These are phyloP conservation scores for Lyophyllum shimeji DNA, from an alignment of 768 basidiomycete genomes.

Conservation along the genomic window DNA sequence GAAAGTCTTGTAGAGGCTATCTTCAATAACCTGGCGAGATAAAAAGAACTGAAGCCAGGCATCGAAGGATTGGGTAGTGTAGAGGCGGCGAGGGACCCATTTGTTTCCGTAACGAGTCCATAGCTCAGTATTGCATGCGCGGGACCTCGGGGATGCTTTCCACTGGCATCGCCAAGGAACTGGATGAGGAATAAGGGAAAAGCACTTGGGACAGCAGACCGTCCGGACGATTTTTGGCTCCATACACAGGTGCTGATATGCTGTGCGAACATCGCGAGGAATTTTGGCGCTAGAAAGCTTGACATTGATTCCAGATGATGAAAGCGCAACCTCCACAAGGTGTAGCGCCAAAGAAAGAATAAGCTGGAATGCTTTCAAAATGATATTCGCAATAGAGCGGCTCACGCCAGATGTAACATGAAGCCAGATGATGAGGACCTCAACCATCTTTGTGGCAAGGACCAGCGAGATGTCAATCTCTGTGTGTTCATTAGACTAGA, in stretches of 20 bases:
- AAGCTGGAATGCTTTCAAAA: conserved; percentile 17
- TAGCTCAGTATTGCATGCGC: background rate
- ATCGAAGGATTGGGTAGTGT: conserved; percentile 18
- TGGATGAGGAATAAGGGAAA: conserved; percentile 11
- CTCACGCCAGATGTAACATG: conserved; percentile 20
- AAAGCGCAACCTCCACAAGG: conserved; percentile 11
- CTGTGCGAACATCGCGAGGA: conserved; percentile 24
- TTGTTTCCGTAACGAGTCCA: background rate
- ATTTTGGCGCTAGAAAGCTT: conserved; percentile 8
- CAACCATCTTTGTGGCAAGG: conserved; percentile 2
- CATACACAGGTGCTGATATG: conserved; percentile 11
- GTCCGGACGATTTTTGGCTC: conserved; percentile 23
- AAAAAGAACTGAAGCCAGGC: conserved; percentile 29
- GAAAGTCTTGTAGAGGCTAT: conserved; percentile 16
- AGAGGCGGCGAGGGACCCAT: conserved; percentile 11
- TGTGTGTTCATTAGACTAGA: background rate
- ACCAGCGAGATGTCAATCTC: background rate
- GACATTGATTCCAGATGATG: conserved; percentile 8
- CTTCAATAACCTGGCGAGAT: conserved; percentile 19
- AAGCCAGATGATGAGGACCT: conserved; percentile 20
- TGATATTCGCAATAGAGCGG: background rate
- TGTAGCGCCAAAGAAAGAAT: conserved; percentile 14
- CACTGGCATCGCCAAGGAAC: conserved; percentile 19
- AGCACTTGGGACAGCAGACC: conserved; percentile 2
- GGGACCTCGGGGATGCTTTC: conserved; percentile 5